Evolutionary conservation across 371 early-diverging fungal genomes (phyloP).

Genomic region (Syncephalastrum monosporum): DNA sequence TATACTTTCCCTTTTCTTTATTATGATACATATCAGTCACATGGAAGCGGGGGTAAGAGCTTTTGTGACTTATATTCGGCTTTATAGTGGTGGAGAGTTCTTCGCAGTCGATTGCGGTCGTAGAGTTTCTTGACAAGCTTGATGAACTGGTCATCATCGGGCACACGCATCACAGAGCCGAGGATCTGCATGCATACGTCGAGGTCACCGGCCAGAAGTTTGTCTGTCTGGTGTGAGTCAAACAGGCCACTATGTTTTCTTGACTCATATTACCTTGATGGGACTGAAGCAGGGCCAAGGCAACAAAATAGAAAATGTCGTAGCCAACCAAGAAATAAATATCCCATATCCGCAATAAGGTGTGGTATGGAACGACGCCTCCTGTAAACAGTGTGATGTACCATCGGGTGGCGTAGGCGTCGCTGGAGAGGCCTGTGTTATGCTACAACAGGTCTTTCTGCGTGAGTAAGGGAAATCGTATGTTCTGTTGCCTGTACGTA

Average conservation of each 20-base stretch:
- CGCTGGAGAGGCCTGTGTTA: slow-evolving; percentile 46
- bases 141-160: slow-evolving; percentile 52
- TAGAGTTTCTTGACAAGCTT: slow-evolving; percentile 39
- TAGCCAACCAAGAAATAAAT: slow-evolving; percentile 56
- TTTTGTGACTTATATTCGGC: too few relatives aligned
- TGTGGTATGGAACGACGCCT: slow-evolving; percentile 58
- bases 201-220: slow-evolving; percentile 40
- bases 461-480: neutral
- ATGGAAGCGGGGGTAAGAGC: too few relatives aligned
- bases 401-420: slow-evolving; percentile 64
- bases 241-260: neutral
- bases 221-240: slow-evolving; percentile 23
- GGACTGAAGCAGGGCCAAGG: slow-evolving; percentile 52
- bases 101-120: slow-evolving; percentile 15
- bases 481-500: slow-evolving; percentile 15
- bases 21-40: too few relatives aligned
- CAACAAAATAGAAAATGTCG: slow-evolving; percentile 59
- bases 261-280: slow-evolving; percentile 44
- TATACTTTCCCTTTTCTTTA: too few relatives aligned
- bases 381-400: slow-evolving; percentile 65
- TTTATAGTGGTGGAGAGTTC: too few relatives aligned
- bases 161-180: slow-evolving; percentile 51
- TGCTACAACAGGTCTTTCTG: slow-evolving; percentile 25
- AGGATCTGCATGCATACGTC: slow-evolving; percentile 54
- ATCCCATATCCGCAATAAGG: slow-evolving; percentile 64